phyloP scores from a whole-genome alignment of 2,329 filamentous ascomycete genomes.

The Fusarium euwallaceae region DNA sequence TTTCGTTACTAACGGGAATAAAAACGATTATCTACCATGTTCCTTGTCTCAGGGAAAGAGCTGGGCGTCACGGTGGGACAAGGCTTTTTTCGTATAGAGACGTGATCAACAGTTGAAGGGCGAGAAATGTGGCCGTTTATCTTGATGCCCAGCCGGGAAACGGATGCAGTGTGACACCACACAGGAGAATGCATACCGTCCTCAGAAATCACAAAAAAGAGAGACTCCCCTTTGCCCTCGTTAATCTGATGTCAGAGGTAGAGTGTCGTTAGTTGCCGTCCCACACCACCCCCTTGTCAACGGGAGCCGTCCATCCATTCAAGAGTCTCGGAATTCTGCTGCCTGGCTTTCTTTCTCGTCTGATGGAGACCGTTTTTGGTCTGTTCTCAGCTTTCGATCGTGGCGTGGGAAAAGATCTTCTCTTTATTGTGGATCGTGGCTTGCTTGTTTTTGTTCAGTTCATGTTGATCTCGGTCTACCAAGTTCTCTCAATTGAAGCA shows the following conservation, averaged over 20 bases:
- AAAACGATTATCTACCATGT: background rate
- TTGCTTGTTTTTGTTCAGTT: background rate
- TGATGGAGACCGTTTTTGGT: background rate
- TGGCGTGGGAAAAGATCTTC: background rate
- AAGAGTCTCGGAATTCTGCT: constrained; percentile 48
- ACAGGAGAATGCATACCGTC: background rate
- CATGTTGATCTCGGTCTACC: background rate
- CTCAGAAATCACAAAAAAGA: background rate
- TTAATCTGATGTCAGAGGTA: constrained; percentile 3
- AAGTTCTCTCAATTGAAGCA: background rate
- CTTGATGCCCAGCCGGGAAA: background rate
- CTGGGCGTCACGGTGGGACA: no score
- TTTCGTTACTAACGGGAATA: constrained; percentile 1
- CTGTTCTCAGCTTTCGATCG: background rate
- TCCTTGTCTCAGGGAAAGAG: background rate
- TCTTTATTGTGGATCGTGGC: constrained; percentile 6
- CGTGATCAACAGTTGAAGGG: background rate
- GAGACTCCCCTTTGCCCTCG: background rate
- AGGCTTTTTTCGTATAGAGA: background rate
- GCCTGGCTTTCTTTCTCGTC: constrained; percentile 37
- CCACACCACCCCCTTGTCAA: constrained; percentile 10
- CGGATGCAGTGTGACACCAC: background rate
- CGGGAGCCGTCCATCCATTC: constrained; percentile 38
- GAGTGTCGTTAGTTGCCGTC: background rate
- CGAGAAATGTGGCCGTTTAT: background rate